Evolutionary conservation across 2,329 filamentous ascomycete species (phyloP), one percentile per base, ranked within the genome.

Genomic region (Diaporthe longicolla): DNA sequence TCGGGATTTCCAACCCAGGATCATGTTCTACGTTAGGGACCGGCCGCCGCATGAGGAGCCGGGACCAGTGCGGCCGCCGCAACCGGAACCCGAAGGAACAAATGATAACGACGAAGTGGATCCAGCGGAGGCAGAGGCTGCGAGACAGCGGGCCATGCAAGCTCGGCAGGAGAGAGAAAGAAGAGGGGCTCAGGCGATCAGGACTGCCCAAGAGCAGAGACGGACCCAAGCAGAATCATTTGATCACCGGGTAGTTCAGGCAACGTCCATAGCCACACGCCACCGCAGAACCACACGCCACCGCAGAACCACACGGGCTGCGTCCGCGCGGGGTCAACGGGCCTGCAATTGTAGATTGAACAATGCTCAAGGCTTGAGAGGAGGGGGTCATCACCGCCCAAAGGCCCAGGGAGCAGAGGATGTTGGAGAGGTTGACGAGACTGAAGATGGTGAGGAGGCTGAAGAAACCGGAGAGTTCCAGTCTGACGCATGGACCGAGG

Each of bases 331-430:
- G 29, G 21, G 13, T n/a, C 63, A 66, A 66, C 29, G 63, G 29
- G 21, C 29, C 21, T 66, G 63, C 63, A 66, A 52, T 15, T 66
- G 63, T 52, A 29, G 63, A 40, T 29, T 29, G 29, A 21, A 45
- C 7, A 19, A 32, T 3, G 29, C 45, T 26, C 45, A 26, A 40
- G 69, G 74, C 74, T 11, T 77, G 74, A 29, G 74, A 43, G 37
- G 79, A 78, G 68, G 78, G 73, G 50, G 69, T 78, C 72, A 79
- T 35, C 29, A 52, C 81, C 9, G 80, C 79, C 48, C 80, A 80
- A 29, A 29, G 15, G 26, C 26, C 52, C 7, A 1, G 17, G 24
- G 1, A 15, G 13, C 15, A 7, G 52, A 17, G 2, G 21, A n/a
- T 0, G 21, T 10, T 50, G 45, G n/a, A 4, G 45, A 50, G 8